Base-by-base conservation (phyloP, 2,329 filamentous ascomycete species). In the Macrophomina phaseolina region DNA sequence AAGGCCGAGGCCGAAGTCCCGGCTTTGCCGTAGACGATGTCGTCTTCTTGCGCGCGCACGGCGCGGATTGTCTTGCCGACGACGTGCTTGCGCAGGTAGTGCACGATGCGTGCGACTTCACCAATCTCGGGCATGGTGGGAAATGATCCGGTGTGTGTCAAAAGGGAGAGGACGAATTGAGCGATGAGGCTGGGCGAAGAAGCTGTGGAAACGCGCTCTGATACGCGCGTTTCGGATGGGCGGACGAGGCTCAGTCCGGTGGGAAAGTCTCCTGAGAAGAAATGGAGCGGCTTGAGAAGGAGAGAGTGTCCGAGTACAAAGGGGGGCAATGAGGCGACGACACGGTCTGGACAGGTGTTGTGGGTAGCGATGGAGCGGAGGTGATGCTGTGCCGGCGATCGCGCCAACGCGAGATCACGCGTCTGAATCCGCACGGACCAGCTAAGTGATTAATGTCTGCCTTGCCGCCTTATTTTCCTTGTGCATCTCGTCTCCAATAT, bases 21-120 rank as follows among this genome's bases (percentile, higher is more conserved):
- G 23, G 89, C 93, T 79, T 98, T 97, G 71, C 94, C 93, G 78
- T 94, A 99, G 5, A 99, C 86, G 75, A 91, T 94, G 71, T 83
- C 82, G 80, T 99, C 94, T 73, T 97, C 90, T 69, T 90, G 85
- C 12, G 92, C 90, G 30, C 86, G 82, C 65, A 92, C 90, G 48
- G 85, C 86, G 55, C 85, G 81, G 68, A 99, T 89, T 9, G 85
- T 91, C 81, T 92, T 95, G 66, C 92, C 93, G 34, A 96, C 90
- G n/a, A 97, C 85, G 77, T 93, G 87, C 70, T 91, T 89, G 68
- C 88, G 89, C 46, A 99, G 87, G 76, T 90, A 96, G 77, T 97
- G 91, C 60, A 96, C 92, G 70, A 94, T 87, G 51, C 94, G 91
- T 23, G 93, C 91, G 71, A 97, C 91, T 75, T 84, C 83, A 42